These are phyloP conservation scores for Chytriomyces hyalinus DNA, from an alignment of 192 early-diverging fungal genomes.

Conservation along the genomic window DNA sequence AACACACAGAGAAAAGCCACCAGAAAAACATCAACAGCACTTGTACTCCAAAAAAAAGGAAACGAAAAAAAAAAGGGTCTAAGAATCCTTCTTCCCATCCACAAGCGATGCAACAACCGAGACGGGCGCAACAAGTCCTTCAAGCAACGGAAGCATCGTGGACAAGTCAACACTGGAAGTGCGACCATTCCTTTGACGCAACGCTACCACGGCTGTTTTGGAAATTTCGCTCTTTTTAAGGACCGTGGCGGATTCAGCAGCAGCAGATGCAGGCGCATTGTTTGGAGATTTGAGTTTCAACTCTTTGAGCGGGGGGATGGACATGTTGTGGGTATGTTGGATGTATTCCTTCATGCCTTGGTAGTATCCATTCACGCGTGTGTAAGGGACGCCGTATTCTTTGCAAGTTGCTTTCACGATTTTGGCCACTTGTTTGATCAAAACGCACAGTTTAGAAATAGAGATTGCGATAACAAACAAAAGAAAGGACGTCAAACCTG, in stretches of 20 bases:
- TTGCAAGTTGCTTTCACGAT: slow-evolving; percentile 1
- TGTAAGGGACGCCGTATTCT: slow-evolving; percentile 14
- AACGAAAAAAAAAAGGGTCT: background rate
- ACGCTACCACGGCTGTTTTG: background rate
- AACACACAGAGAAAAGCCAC: background rate
- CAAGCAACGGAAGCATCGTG: background rate
- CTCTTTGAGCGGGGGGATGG: background rate
- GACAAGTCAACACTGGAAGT: background rate
- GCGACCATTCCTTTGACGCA: background rate
- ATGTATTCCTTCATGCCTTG: slow-evolving; percentile 24
- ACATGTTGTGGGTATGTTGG: background rate
- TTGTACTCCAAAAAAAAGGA: background rate
- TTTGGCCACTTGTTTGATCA: background rate
- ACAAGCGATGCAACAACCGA: background rate
- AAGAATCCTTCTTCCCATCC: background rate
- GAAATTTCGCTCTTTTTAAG: background rate
- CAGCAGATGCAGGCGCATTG: background rate
- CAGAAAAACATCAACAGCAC: background rate
- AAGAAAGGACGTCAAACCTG: background rate
- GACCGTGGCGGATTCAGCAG: background rate
- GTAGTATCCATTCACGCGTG: slow-evolving; percentile 16
- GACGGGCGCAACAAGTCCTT: background rate
- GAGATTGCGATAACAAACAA: too few relatives aligned
- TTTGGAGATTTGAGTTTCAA: background rate
- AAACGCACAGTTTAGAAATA: too few relatives aligned